Evolutionary conservation across 2,329 filamentous ascomycete species (phyloP).

Genomic region (Colletotrichum gigasporum): DNA sequence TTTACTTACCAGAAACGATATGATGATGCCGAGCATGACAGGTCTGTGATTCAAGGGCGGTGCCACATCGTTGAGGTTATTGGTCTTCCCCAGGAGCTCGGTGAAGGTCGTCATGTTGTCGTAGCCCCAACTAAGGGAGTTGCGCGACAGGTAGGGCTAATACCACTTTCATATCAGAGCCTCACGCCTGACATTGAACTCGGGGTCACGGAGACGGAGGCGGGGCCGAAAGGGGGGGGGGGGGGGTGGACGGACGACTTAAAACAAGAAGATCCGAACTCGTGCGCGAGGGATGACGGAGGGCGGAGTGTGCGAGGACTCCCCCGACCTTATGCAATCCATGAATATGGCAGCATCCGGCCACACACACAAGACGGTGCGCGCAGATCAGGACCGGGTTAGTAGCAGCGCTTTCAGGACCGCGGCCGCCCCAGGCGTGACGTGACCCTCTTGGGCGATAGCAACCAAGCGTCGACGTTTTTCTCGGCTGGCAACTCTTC

Average conservation of each 20-base stretch:
- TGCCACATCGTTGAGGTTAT: slow-evolving; percentile 29
- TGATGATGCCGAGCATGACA: slow-evolving; percentile 29
- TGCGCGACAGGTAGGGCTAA: not conserved
- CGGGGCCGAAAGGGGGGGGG: not conserved
- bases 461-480: slow-evolving; percentile 10
- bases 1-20: slow-evolving; percentile 30
- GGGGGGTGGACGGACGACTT: not conserved
- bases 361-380: too few relatives aligned
- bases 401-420: not conserved
- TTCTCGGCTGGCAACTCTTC: slow-evolving; percentile 12
- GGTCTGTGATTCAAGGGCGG: slow-evolving; percentile 26
- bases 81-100: slow-evolving; percentile 25
- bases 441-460: not conserved
- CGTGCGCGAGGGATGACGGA: not conserved
- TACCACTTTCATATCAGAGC: slow-evolving; percentile 8
- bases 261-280: not conserved
- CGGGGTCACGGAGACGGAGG: too few relatives aligned
- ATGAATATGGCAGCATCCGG: not conserved
- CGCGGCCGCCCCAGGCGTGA: slow-evolving; percentile 11
- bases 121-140: not conserved
- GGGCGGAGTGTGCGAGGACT: not conserved
- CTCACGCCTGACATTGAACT: not conserved
- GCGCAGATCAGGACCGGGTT: not conserved
- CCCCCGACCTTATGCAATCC: slow-evolving; percentile 9
- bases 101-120: slow-evolving; percentile 16